A percentile compares a stretch with the other conserved stretches of the same genome.
Conservation (phyloP, 2,329 filamentous ascomycete genomes). For the Alternaria ventricosa region DNA sequence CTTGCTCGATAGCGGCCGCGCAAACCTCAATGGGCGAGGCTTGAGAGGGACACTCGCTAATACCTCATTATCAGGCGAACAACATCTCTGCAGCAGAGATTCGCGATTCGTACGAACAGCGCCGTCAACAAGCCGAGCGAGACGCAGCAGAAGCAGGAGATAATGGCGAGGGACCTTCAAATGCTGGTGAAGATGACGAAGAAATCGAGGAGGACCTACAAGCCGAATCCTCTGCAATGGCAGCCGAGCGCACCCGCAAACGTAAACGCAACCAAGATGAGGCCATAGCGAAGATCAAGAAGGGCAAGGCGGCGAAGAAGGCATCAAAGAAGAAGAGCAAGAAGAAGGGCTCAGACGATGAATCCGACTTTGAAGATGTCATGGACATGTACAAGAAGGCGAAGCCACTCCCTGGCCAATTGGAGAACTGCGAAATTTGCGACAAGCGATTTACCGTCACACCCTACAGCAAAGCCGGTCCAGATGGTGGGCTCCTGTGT, state of each 20-base stretch:
- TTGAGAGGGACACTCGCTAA: not conserved
- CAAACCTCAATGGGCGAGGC: not conserved
- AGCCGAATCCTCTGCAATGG: slow-evolving; percentile 49
- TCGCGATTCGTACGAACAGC: slow-evolving; percentile 63
- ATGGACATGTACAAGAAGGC: slow-evolving; percentile 63
- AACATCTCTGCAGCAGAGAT: slow-evolving; percentile 75
- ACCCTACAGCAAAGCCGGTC: slow-evolving; percentile 81
- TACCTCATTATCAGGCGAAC: slow-evolving; percentile 61
- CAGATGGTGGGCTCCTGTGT: slow-evolving; percentile 86
- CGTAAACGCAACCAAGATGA: slow-evolving; percentile 64
- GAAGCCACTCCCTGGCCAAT: slow-evolving; percentile 76
- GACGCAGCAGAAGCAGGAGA: slow-evolving; percentile 44
- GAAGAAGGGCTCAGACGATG: slow-evolving; percentile 51
- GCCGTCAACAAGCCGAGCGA: slow-evolving; percentile 57
- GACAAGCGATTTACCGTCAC: slow-evolving; percentile 92
- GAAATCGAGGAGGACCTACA: slow-evolving; percentile 41
- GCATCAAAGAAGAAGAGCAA: slow-evolving; percentile 53
- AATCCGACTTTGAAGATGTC: slow-evolving; percentile 57
- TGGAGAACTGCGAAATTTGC: slow-evolving; percentile 87
- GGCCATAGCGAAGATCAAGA: slow-evolving; percentile 50
- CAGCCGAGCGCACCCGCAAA: slow-evolving; percentile 58
- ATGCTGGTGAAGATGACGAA: slow-evolving; percentile 44
- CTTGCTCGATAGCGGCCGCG: not conserved
- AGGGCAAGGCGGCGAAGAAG: slow-evolving; percentile 59
- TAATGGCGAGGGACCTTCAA: slow-evolving; percentile 45